These are phyloP conservation scores for Corynespora cassiicola DNA, from an alignment of 2,329 filamentous ascomycete species.

Conservation along the genomic window DNA sequence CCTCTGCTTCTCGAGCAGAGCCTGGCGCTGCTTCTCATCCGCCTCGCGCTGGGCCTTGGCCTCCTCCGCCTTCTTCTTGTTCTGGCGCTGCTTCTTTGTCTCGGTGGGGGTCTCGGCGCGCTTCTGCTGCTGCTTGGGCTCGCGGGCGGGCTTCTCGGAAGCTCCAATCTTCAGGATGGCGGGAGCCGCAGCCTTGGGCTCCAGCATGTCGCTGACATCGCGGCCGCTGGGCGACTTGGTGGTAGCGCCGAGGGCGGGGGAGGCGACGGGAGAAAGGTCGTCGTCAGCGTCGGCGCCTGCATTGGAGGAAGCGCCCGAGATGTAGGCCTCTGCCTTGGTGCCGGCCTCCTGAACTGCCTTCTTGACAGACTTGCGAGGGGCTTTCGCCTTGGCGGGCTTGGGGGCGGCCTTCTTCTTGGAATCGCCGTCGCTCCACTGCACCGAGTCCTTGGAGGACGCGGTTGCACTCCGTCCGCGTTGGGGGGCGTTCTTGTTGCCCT, in stretches of 20 bases:
- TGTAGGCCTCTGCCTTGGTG: slow-evolving; percentile 38
- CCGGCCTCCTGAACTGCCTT: slow-evolving; percentile 39
- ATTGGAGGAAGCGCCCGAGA: slow-evolving; percentile 64
- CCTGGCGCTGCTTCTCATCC: slow-evolving; percentile 79
- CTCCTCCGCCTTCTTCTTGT: slow-evolving; percentile 85
- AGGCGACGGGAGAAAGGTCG: slow-evolving; percentile 74
- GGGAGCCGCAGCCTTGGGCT: slow-evolving; percentile 70
- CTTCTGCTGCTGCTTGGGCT: slow-evolving; percentile 68
- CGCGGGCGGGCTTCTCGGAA: slow-evolving; percentile 63
- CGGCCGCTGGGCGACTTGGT: slow-evolving; percentile 61
- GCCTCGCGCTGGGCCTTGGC: slow-evolving; percentile 77
- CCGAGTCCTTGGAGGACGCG: slow-evolving; percentile 25
- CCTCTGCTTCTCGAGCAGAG: slow-evolving; percentile 80
- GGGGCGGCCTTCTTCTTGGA: slow-evolving; percentile 26
- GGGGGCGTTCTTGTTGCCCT: slow-evolving; percentile 23
- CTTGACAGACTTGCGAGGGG: slow-evolving; percentile 43
- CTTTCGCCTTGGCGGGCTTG: slow-evolving; percentile 37
- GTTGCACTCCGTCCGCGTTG: slow-evolving; percentile 35
- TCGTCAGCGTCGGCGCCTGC: slow-evolving; percentile 80
- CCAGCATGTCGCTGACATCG: slow-evolving; percentile 91
- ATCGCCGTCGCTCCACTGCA: slow-evolving; percentile 36
- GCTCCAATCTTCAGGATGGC: slow-evolving; percentile 81
- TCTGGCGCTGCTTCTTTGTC: slow-evolving; percentile 95
- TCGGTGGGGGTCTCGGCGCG: slow-evolving; percentile 63
- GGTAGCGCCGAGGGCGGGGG: slow-evolving; percentile 62